Conservation (phyloP, 2,329 filamentous ascomycete species). For the Aspergillus sojae region DNA sequence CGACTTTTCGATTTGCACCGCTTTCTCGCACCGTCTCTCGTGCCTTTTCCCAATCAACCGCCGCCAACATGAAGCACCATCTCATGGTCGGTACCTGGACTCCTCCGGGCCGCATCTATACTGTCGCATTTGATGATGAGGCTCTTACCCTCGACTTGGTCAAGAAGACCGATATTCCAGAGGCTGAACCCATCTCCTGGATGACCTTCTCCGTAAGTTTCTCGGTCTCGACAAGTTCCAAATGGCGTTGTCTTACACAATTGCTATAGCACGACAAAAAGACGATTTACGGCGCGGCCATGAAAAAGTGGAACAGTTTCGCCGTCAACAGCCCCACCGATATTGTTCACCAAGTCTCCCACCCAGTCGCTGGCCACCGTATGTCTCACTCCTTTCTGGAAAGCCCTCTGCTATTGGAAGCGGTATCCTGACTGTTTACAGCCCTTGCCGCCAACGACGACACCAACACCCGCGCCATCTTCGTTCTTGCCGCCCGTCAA, state of each 20-base stretch:
- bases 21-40: neutral
- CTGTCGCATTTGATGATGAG: conserved; percentile 84
- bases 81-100: conserved; percentile 94
- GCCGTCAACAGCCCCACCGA: conserved; percentile 73
- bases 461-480: conserved; percentile 86
- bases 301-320: conserved; percentile 92
- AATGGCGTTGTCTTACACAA: conserved; percentile 6
- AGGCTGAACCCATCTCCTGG: conserved; percentile 89
- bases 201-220: conserved; percentile 80
- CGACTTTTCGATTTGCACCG: neutral
- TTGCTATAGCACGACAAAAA: conserved; percentile 70
- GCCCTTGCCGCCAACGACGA: conserved; percentile 68
- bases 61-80: conserved; percentile 74
- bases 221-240: neutral
- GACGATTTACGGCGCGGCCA: conserved; percentile 84
- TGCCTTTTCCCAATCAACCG: conserved; percentile 7
- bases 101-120: conserved; percentile 85
- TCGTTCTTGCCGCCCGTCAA: conserved; percentile 76
- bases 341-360: conserved; percentile 73
- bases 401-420: neutral
- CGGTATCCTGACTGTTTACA: conserved; percentile 36
- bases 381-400: conserved; percentile 35
- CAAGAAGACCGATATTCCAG: conserved; percentile 77
- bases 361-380: conserved; percentile 77
- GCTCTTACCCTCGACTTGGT: conserved; percentile 72